These are phyloP conservation scores for Smallanthus sonchifolius DNA, from an alignment of 129 eudicot species.

Conservation along the genomic window DNA sequence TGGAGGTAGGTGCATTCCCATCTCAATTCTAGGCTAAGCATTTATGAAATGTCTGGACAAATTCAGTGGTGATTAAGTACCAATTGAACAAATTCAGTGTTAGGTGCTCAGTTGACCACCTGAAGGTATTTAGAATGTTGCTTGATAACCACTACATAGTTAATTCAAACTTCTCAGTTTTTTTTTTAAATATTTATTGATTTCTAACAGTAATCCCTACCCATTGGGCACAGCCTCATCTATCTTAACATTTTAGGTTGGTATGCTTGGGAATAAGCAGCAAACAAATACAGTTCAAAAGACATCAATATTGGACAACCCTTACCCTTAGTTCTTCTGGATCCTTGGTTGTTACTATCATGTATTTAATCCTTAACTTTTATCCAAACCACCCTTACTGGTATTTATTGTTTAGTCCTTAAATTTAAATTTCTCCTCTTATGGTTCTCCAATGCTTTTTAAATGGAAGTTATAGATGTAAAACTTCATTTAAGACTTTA, in stretches of 20 bases:
- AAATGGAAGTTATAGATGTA: not conserved
- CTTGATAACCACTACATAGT: too few relatives aligned
- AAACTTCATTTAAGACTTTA: not conserved
- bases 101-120: too few relatives aligned
- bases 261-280: not conserved
- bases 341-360: not conserved
- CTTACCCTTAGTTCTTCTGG: not conserved
- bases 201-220: not conserved
- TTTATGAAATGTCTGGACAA: not conserved
- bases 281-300: not conserved
- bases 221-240: not conserved
- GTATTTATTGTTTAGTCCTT: not conserved
- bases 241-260: not conserved
- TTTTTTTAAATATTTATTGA: not conserved
- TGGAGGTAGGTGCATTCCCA: not conserved
- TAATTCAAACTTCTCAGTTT: too few relatives aligned
- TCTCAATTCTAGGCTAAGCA: not conserved
- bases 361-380: not conserved
- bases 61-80: not conserved
- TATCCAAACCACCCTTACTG: constrained; percentile 2
- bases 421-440: not conserved
- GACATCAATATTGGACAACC: not conserved
- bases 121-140: too few relatives aligned
- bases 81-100: not conserved
- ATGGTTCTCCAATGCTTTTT: not conserved